Conservation (phyloP, 495 filamentous ascomycete species). For the Aspergillus kassunensis region DNA sequence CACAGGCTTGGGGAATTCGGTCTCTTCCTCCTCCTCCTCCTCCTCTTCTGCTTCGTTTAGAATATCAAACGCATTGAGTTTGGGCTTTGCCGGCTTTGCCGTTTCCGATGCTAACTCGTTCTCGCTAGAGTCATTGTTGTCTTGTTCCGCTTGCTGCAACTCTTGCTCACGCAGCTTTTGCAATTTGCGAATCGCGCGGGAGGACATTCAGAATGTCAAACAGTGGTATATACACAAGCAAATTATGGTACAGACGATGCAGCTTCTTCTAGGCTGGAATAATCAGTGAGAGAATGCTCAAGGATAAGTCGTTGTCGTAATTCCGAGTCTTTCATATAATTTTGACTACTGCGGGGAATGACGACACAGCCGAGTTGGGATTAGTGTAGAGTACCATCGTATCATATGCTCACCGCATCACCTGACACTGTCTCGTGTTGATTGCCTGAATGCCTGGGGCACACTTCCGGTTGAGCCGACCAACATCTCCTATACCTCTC, state of each 20-base stretch:
- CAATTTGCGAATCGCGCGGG: conserved; percentile 71
- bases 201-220: conserved; percentile 58
- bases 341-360: conserved; percentile 38
- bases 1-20: conserved; percentile 21
- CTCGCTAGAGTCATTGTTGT: conserved; percentile 50
- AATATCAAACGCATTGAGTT: conserved; percentile 49
- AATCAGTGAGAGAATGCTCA: not conserved
- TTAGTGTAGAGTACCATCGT: conserved; percentile 21
- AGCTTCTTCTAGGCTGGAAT: not conserved
- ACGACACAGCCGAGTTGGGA: conserved; percentile 32
- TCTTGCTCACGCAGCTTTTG: conserved; percentile 63
- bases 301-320: not conserved
- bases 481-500: not conserved
- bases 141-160: conserved; percentile 49
- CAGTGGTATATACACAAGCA: not conserved
- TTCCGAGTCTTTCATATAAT: not conserved
- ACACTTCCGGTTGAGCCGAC: not conserved
- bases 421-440: not conserved
- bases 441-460: conserved; percentile 10
- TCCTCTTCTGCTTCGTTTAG: conserved; percentile 57
- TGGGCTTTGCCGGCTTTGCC: conserved; percentile 35
- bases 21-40: conserved; percentile 51
- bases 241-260: not conserved
- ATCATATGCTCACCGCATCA: not conserved
- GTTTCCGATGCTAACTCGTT: conserved; percentile 35